These are phyloP conservation scores for Paramecium primaurelia DNA, from an alignment of 73 alveolate genomes.

Conservation along the genomic window DNA sequence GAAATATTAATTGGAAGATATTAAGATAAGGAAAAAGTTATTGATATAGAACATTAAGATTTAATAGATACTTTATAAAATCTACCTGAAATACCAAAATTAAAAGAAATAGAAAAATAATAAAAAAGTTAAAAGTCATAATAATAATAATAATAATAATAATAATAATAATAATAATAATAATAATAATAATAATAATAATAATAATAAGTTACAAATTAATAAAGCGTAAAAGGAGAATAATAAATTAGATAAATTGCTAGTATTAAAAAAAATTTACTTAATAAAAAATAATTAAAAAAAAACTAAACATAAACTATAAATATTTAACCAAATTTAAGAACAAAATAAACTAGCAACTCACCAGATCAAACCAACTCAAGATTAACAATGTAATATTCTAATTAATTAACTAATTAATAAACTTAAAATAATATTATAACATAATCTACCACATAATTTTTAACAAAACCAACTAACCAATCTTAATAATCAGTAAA, in stretches of 20 bases:
- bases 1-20: background rate
- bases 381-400: background rate
- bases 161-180: background rate
- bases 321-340: background rate
- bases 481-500: background rate
- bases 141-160: background rate
- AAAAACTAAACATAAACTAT: background rate
- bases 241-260: background rate
- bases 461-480: background rate
- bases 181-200: constrained; percentile 13
- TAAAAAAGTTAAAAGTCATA: background rate
- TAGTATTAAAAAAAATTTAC: background rate
- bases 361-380: background rate
- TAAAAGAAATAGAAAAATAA: background rate
- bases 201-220: background rate
- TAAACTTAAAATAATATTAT: background rate
- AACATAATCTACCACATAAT: background rate
- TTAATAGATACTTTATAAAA: background rate
- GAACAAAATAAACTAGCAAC: background rate
- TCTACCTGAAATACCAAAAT: background rate
- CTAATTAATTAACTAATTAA: background rate
- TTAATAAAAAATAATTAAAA: background rate
- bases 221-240: background rate
- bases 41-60: constrained; percentile 7
- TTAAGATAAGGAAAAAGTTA: background rate